Evolutionary conservation across 2,329 filamentous ascomycete species (phyloP).

Genomic region (Leptosphaerulina australis): DNA sequence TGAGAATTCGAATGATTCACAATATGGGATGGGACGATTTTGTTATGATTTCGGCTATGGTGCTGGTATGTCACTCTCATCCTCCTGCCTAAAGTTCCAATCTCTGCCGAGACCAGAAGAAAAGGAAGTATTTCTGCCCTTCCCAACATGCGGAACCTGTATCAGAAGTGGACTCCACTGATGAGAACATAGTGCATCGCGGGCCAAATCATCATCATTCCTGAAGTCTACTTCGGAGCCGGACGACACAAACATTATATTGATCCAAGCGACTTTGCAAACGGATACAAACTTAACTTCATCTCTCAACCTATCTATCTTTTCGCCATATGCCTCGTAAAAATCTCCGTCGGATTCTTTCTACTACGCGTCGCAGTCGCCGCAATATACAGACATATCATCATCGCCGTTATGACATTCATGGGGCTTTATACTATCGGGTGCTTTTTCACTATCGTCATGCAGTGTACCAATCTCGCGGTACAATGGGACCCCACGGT

Average conservation of each 20-base stretch:
- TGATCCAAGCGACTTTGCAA: conserved; percentile 36
- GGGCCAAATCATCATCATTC: conserved; percentile 51
- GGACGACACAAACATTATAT: conserved; percentile 56
- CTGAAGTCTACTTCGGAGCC: conserved; percentile 53
- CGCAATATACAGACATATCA: conserved; percentile 50
- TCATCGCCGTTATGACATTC: conserved; percentile 55
- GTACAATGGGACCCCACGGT: conserved; percentile 54
- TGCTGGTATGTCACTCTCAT: conserved; percentile 37
- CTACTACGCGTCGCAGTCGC: conserved; percentile 54
- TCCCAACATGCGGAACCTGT: background rate
- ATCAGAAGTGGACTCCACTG: background rate
- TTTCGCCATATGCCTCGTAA: conserved; percentile 54
- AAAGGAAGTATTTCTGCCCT: too few species aligned
- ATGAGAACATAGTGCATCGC: conserved; percentile 40
- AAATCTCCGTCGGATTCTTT: conserved; percentile 58
- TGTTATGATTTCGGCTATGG: conserved; percentile 51
- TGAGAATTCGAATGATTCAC: conserved; percentile 57
- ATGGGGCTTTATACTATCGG: conserved; percentile 52
- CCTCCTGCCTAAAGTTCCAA: too few species aligned
- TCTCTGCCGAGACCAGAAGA: too few species aligned
- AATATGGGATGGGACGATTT: conserved; percentile 59
- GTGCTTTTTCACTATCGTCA: conserved; percentile 55
- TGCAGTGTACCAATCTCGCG: conserved; percentile 57
- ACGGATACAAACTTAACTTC: conserved; percentile 56
- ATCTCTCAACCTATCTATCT: conserved; percentile 56